Evolutionary conservation across 1,284 basidiomycete genomes (phyloP).

Genomic region (Vanrija pseudolonga): DNA sequence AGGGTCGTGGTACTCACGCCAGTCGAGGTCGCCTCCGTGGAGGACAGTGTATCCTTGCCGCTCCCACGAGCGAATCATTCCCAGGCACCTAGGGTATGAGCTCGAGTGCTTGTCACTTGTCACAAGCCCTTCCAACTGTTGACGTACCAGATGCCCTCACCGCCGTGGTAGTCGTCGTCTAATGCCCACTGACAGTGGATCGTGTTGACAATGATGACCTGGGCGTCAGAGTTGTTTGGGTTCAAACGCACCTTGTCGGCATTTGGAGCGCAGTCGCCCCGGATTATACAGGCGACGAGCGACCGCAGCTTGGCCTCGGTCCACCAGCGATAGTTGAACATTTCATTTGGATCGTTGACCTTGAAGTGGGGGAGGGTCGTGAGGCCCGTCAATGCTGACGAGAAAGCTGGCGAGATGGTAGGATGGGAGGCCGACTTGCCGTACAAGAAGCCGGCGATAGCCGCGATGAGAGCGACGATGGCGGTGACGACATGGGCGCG

Average conservation of each 20-base stretch:
- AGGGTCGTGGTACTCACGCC: constrained; percentile 3
- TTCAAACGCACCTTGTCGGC: neutral
- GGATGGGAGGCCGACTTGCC: neutral
- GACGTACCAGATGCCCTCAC: constrained; percentile 4
- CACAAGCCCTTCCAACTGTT: neutral
- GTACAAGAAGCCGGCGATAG: constrained; percentile 30
- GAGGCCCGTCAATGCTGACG: no score
- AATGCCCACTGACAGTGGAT: neutral
- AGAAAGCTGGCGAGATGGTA: no score
- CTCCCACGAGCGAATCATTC: constrained; percentile 10
- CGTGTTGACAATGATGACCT: neutral
- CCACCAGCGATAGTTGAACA: neutral
- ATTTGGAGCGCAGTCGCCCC: neutral
- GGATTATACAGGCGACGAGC: neutral
- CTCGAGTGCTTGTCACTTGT: no score
- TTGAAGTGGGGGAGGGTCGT: no score
- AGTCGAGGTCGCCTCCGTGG: constrained; percentile 19
- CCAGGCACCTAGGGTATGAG: neutral
- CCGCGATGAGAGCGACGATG: constrained; percentile 29
- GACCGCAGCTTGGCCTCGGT: neutral
- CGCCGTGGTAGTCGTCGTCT: neutral
- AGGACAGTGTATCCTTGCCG: constrained; percentile 26
- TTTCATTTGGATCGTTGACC: neutral
- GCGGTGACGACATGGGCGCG: constrained; percentile 27
- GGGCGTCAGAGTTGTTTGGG: neutral